Evolutionary conservation across 140 eudicot species (phyloP), one percentile per base, ranked within the genome.

Genomic region (Oenanthe javanica): DNA sequence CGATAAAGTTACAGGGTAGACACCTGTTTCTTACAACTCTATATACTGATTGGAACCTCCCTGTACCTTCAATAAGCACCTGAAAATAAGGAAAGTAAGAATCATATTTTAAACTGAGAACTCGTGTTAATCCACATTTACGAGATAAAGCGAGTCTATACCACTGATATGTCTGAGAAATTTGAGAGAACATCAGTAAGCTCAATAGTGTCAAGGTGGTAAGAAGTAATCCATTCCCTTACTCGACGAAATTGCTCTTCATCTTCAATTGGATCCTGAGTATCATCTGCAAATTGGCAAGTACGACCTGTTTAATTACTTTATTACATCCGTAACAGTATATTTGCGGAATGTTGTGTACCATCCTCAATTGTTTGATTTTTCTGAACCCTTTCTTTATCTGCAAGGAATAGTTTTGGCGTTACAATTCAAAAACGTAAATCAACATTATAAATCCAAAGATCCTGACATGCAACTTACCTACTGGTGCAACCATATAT

Each of bases 211-310:
- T 86, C 92, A 63, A 87, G 94, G 87, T 89, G 92, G 83, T 85
- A 85, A 23, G 88, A 76, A 76, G 73, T 88, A 85, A 95, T 89
- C 99, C 99, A 95, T 27, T 95, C 97, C 89, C 87, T 95, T 27
- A 90, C 86, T 45, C 97, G 90, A 79, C 84, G 84, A 55, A 89
- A 79, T 80, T 95, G 97, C 23, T 90, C 91, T 87, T 88, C 93
- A 89, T 95, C 97, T 88, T 95, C 97, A 71, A 72, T 91, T 3
- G 93, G 89, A 86, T 95, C 97, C 83, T 95, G 96, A 83, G 99
- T 95, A 81, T 92, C 91, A 79, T 92, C 99, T 95, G 92, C 79
- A 77, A 38, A 82, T 66, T 81, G 72, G 80, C 77, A 64, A 77
- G 76, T 38, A 36, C 27, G 55, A 73, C 66, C 51, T 23, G 72